These are phyloP conservation scores for Tetragonia tetragonoides DNA, from an alignment of 148 eudicot species.

Conservation along the genomic window DNA sequence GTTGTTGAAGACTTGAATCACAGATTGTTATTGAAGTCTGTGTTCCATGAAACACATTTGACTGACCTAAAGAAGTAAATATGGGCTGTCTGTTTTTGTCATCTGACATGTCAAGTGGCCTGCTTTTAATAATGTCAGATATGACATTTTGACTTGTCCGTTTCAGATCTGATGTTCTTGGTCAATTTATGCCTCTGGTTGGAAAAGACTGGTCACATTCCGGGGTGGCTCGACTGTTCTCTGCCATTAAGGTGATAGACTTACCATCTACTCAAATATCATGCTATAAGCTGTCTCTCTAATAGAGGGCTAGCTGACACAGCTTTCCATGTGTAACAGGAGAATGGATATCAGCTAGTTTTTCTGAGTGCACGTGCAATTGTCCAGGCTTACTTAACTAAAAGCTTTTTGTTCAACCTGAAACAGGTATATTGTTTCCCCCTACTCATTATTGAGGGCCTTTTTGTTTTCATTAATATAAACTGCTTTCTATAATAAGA, in stretches of 20 bases:
- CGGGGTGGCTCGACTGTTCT: constrained; percentile 93
- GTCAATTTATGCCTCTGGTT: constrained; percentile 98
- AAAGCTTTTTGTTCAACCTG: constrained; percentile 78
- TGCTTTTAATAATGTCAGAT: constrained; percentile 10
- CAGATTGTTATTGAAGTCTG: not conserved
- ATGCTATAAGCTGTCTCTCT: constrained; percentile 4
- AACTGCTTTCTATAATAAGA: too few relatives aligned
- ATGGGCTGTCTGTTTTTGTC: not conserved
- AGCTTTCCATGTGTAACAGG: constrained; percentile 46
- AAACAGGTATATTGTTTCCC: constrained; percentile 61
- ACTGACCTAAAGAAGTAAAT: not conserved
- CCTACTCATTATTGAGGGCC: not conserved
- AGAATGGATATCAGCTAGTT: constrained; percentile 93
- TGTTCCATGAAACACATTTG: not conserved
- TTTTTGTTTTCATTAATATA: too few relatives aligned
- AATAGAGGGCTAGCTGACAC: constrained; percentile 11
- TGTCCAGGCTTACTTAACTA: constrained; percentile 95
- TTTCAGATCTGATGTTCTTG: constrained; percentile 98
- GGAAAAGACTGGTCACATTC: constrained; percentile 99
- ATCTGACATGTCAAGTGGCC: not conserved
- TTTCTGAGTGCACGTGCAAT: constrained; percentile 98
- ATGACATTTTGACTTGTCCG: constrained; percentile 4
- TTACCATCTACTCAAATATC: not conserved
- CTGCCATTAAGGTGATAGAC: constrained; percentile 80
- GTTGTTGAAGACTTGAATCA: not conserved